phyloP scores from a whole-genome alignment of 768 basidiomycete species.

The Rhizopogon vinicolor region DNA sequence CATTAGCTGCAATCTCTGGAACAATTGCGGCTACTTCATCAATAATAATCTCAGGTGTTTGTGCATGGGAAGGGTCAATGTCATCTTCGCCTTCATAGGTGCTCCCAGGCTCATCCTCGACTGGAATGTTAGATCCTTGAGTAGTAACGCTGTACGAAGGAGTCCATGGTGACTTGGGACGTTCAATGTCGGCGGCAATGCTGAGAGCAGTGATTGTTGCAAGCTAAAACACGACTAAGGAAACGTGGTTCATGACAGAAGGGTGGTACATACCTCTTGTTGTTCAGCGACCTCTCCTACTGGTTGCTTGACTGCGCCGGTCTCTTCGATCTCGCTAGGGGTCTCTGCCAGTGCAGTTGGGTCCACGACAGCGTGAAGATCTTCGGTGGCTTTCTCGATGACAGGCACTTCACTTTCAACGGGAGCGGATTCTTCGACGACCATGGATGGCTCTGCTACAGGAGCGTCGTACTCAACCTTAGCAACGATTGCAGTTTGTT shows the following conservation, averaged over 20 bases:
- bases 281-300: conserved; percentile 1
- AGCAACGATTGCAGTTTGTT: neutral
- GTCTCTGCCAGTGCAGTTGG: neutral
- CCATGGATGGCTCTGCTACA: neutral
- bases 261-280: neutral
- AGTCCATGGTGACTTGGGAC: conserved; percentile 48
- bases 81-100: neutral
- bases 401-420: neutral
- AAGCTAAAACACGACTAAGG: neutral
- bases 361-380: neutral
- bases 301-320: neutral
- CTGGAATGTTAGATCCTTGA: conserved; percentile 30
- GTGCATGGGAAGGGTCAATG: neutral
- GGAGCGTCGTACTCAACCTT: neutral
- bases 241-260: neutral
- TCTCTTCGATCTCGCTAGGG: neutral
- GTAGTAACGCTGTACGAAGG: conserved; percentile 49
- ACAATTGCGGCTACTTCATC: neutral
- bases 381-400: neutral
- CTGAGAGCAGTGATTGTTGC: neutral
- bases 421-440: neutral
- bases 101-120: conserved; percentile 6
- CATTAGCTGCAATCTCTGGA: neutral
- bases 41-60: neutral
- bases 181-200: conserved; percentile 25